Base-by-base conservation (phyloP, 108 stramenopile species). In the Cyclotella atomus region DNA sequence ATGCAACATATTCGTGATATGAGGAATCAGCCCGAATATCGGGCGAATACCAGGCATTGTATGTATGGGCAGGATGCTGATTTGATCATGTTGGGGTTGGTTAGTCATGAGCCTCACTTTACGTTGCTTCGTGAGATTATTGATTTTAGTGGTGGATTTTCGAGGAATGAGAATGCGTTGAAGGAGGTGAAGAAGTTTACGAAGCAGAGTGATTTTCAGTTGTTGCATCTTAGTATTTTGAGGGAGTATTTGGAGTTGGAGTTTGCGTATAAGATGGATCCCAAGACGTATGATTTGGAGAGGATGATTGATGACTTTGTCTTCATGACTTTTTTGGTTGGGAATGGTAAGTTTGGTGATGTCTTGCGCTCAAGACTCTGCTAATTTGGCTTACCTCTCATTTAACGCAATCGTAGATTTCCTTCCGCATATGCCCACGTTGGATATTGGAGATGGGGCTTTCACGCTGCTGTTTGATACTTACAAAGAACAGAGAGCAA, bases 61-160 rank as follows among this genome's bases (percentile, higher is more conserved):
- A 96, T 99, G 85, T 98, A 97, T 75, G 99, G 99, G 33, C 95
- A 99, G 63, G 99, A 99, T 84, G 99, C 99, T 14, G 99, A 99
- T 85, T 85, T 99, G 8, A 99, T 99, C 85, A 99, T 99, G 98
- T 93, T 99, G 19, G 95, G 94, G 59, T 83, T 99, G 16, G 97
- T 97, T 25, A 93, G 95, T 53, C 99, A 99, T 72, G 98, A 99
- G 82, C 97, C 97, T 15, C 95, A 97, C 85, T 99, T 99, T 82
- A 95, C 90, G 21, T 76, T 99, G 72, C 83, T 99, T 27, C 89
- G 98, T 55, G 98, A 99, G 79, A 92, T 97, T 28, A 87, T 98
- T 47, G 94, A 97, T 73, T 97, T 98, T 65, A 79, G 82, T 43
- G 92, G 90, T 27, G 61, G 70, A 23, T 79, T 81, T 21, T 70